These are phyloP conservation scores for Candida coquimbonensis DNA, from an alignment of 805 yeast species.

Conservation along the genomic window DNA sequence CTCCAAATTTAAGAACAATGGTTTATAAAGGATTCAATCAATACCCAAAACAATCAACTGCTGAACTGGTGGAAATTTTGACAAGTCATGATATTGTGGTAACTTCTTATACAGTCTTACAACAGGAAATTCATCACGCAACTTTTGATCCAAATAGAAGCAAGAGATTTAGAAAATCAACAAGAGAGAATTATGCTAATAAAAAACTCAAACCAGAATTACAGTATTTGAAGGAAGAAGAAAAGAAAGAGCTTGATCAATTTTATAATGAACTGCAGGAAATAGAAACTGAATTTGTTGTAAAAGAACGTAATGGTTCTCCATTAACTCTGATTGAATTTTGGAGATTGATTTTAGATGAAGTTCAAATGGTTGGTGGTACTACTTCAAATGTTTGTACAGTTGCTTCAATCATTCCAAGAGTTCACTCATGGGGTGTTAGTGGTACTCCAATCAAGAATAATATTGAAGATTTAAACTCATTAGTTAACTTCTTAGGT, in stretches of 20 bases:
- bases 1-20: slow-evolving; percentile 55
- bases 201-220: neutral
- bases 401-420: slow-evolving; percentile 71
- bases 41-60: slow-evolving; percentile 27
- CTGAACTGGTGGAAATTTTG: slow-evolving; percentile 43
- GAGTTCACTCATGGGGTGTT: slow-evolving; percentile 94
- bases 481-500: slow-evolving; percentile 62
- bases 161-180: slow-evolving; percentile 18
- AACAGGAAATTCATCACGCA: slow-evolving; percentile 76
- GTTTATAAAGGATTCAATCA: slow-evolving; percentile 53
- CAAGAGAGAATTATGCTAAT: neutral
- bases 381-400: slow-evolving; percentile 71
- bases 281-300: neutral
- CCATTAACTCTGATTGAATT: slow-evolving; percentile 79
- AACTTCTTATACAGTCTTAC: slow-evolving; percentile 65
- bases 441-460: slow-evolving; percentile 88
- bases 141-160: slow-evolving; percentile 47
- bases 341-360: slow-evolving; percentile 88
- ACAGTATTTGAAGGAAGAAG: neutral
- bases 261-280: slow-evolving; percentile 10
- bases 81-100: slow-evolving; percentile 68
- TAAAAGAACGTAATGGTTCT: slow-evolving; percentile 51
- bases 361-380: slow-evolving; percentile 85
- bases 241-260: neutral
- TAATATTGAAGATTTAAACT: slow-evolving; percentile 58